Evolutionary conservation across 2,329 filamentous ascomycete species (phyloP), one percentile per base, ranked within the genome.

Genomic region (Alternaria conjuncta): DNA sequence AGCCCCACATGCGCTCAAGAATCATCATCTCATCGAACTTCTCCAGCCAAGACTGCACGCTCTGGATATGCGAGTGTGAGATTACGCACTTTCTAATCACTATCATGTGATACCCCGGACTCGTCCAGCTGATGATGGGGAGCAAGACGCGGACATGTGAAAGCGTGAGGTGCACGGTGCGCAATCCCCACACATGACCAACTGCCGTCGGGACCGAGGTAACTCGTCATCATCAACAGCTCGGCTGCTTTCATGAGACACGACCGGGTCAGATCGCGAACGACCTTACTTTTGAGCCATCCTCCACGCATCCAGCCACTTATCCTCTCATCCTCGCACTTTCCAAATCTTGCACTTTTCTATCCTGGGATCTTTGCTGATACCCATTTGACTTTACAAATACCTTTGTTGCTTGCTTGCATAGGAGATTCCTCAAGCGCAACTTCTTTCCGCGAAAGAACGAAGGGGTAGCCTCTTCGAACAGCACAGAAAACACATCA

Each of bases 321-420:
- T 63, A 21, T 57, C 18, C 47, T 57, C 59, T 30, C 50, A 57
- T 46, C 57, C 21, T 43, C 44, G 23, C 23, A 57, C 56, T 55
- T 25, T 44, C 32, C 55, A 49, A n/a, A 41, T 51, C 28, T 23
- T 55, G 20, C 41, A 21, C 30, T 46, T 59, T 57, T 50, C 54
- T 23, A 46, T 8, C 32, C 50, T 51, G 68, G 68, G 63, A 44
- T 69, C 66, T 70, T 70, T 57, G 51, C 53, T 69, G 66, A 70
- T 67, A 64, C 66, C 68, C 64, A 49, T n/a, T 57, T 60, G 49
- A 23, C 60, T 21, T 43, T 44, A 36, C 8, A 45, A 44, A 18
- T 23, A 45, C 41, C n/a, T 36, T 64, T 32, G 47, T n/a, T 26
- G 47, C 10, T 53, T 57, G 47, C 53, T 25, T 59, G 47, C 20